phyloP scores from a whole-genome alignment of 2,329 filamentous ascomycete genomes.

The Colletotrichum godetiae region DNA sequence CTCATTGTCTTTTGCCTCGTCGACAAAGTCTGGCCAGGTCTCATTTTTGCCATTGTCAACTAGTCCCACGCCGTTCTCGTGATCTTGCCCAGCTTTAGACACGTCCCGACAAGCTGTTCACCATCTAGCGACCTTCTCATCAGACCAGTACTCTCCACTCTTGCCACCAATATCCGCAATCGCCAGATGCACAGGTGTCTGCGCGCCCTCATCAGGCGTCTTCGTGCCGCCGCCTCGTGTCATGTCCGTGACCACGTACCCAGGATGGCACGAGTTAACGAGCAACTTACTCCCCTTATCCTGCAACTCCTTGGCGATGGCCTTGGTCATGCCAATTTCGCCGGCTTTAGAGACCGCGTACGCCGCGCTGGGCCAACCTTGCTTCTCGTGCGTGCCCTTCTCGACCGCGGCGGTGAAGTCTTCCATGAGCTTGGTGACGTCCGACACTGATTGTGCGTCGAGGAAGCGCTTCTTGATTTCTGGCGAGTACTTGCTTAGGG shows the following conservation, averaged over 20 bases:
- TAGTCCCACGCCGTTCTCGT: background rate
- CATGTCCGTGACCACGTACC: slow-evolving; percentile 60
- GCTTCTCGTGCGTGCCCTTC: slow-evolving; percentile 55
- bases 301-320: slow-evolving; percentile 47
- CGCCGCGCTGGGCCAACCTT: slow-evolving; percentile 60
- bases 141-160: slow-evolving; percentile 52
- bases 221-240: slow-evolving; percentile 51
- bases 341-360: slow-evolving; percentile 61
- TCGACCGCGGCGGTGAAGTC: slow-evolving; percentile 58
- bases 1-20: background rate
- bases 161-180: slow-evolving; percentile 49
- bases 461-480: slow-evolving; percentile 55
- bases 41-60: background rate
- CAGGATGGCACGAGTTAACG: slow-evolving; percentile 55
- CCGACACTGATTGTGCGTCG: slow-evolving; percentile 48
- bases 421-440: slow-evolving; percentile 60
- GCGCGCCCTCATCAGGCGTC: slow-evolving; percentile 55
- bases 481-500: slow-evolving; percentile 58
- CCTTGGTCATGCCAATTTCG: slow-evolving; percentile 52
- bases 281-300: slow-evolving; percentile 41
- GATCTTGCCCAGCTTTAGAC: accelerated
- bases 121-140: slow-evolving; percentile 50
- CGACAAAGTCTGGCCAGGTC: background rate
- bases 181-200: slow-evolving; percentile 55
- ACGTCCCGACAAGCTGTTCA: background rate